These are phyloP conservation scores for Colletotrichum spaethianum DNA, from an alignment of 2,329 filamentous ascomycete species.

Conservation along the genomic window DNA sequence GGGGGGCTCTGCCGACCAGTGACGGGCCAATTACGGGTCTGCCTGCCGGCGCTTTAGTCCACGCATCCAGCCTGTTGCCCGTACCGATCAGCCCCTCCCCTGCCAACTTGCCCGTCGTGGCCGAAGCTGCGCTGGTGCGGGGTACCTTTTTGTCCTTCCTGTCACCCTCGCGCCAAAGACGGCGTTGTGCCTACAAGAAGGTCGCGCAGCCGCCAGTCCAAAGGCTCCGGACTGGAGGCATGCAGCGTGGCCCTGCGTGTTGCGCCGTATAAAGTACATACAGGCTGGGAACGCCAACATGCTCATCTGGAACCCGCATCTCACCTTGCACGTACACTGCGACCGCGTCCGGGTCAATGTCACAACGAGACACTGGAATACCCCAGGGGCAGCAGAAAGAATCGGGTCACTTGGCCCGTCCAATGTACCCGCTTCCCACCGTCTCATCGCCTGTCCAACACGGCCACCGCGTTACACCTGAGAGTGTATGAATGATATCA, in stretches of 20 bases:
- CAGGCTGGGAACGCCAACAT: background rate
- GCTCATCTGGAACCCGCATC: background rate
- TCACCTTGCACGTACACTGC: background rate
- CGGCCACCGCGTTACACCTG: background rate
- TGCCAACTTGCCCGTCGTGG: constrained; percentile 3
- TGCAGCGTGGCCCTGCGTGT: constrained; percentile 6
- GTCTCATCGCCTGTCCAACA: background rate
- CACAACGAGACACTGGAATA: background rate
- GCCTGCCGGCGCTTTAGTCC: constrained; percentile 11
- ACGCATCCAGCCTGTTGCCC: constrained; percentile 18
- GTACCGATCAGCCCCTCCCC: constrained; percentile 27
- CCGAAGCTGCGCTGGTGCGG: constrained; percentile 26
- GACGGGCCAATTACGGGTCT: constrained; percentile 25
- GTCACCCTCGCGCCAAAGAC: constrained; percentile 12
- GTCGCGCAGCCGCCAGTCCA: background rate
- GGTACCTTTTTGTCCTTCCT: constrained; percentile 24
- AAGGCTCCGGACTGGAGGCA: background rate
- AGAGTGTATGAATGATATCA: background rate
- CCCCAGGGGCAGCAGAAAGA: background rate
- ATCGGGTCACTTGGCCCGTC: constrained; percentile 14
- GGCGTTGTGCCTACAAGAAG: constrained; percentile 16
- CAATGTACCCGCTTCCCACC: constrained; percentile 3
- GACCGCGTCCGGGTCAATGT: constrained; percentile 1
- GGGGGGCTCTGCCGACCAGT: background rate
- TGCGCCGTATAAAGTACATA: background rate